Percentiles rank a stretch among this genome's conserved stretches.
Conservation (phyloP, 768 basidiomycete species). For the Multifurca ochricompacta region DNA sequence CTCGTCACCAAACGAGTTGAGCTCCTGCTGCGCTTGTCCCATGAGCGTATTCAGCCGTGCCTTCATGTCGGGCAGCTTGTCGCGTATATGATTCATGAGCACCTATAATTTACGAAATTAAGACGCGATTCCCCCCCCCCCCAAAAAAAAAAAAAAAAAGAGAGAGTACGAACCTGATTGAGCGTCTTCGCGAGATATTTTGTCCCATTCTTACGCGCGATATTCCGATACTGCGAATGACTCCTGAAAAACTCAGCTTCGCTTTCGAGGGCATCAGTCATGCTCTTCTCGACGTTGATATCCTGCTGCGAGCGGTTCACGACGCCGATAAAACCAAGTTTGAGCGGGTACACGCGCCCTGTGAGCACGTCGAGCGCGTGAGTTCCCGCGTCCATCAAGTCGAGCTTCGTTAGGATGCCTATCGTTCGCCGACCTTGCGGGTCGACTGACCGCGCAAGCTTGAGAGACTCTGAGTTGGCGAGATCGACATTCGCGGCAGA, state of each 20-base stretch:
- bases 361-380: conserved; percentile 95
- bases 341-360: conserved; percentile 94
- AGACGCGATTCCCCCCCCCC: not conserved
- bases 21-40: conserved; percentile 98
- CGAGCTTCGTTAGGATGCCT: conserved; percentile 93
- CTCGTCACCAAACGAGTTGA: conserved; percentile 92
- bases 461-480: conserved; percentile 96
- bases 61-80: conserved; percentile 99
- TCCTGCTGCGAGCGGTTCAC: conserved; percentile 98
- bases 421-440: conserved; percentile 95
- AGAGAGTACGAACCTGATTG: conserved; percentile 63
- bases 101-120: conserved; percentile 42
- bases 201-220: conserved; percentile 97
- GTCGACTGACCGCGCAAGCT: conserved; percentile 92
- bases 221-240: conserved; percentile 89
- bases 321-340: conserved; percentile 96
- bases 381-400: conserved; percentile 98
- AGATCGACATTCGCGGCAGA: conserved; percentile 98
- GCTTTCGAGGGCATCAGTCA: conserved; percentile 75
- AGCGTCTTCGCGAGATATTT: conserved; percentile 88
- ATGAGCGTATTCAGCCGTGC: conserved; percentile 94
- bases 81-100: conserved; percentile 93
- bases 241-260: conserved; percentile 88
- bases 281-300: conserved; percentile 79
- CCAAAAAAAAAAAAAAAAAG: not conserved